phyloP scores from a whole-genome alignment of 139 green algal genomes.

The Asterochloris erici region DNA sequence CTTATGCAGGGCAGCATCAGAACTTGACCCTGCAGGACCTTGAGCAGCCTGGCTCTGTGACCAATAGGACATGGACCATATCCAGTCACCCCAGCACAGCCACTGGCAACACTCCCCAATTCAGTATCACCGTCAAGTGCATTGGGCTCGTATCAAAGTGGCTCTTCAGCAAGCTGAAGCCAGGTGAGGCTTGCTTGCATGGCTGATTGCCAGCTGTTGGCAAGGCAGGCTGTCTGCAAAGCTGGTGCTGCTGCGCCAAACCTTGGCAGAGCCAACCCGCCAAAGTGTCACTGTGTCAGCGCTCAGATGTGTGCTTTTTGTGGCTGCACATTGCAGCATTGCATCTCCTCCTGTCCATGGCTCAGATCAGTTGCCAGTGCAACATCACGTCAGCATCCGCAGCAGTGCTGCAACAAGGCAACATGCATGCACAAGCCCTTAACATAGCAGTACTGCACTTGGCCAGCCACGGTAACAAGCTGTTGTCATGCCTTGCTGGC shows the following conservation, averaged over 20 bases:
- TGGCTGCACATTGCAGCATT: no score
- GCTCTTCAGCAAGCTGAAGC: slow-evolving; percentile 18
- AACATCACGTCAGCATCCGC: no score
- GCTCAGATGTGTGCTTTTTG: no score
- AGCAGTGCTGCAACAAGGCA: no score
- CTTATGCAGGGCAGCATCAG: no score
- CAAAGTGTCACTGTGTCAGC: background rate
- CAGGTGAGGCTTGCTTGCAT: background rate
- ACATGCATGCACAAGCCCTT: no score
- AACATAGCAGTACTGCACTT: no score
- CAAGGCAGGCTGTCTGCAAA: slow-evolving; percentile 3
- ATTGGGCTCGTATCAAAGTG: slow-evolving; percentile 21
- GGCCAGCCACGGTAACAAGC: no score
- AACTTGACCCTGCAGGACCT: no score
- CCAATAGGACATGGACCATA: slow-evolving; percentile 30
- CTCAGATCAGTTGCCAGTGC: no score
- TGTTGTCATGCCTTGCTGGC: no score
- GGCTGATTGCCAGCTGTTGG: slow-evolving; percentile 23
- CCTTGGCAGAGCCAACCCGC: background rate
- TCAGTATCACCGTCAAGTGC: slow-evolving; percentile 32
- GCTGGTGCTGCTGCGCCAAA: background rate
- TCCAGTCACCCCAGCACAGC: slow-evolving; percentile 16
- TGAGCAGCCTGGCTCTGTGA: background rate
- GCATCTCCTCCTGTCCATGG: background rate
- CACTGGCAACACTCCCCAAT: slow-evolving; percentile 14